Evolutionary conservation across 768 basidiomycete species (phyloP).

Genomic region (Rhizopogon salebrosus): DNA sequence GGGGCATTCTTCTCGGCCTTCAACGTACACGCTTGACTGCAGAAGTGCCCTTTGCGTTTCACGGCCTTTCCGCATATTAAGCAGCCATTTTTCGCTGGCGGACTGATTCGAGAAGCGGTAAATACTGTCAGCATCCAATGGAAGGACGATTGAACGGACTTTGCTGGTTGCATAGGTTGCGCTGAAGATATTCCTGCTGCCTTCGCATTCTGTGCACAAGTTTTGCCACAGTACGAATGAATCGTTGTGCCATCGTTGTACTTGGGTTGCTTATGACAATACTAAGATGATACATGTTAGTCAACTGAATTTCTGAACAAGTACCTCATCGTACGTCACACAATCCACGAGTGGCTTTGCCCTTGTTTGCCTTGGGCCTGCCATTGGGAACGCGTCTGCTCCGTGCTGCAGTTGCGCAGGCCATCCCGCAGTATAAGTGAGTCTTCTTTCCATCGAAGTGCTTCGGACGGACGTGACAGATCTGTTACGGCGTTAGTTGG

Average conservation of each 20-base stretch:
- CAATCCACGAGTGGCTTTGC: conserved; percentile 30
- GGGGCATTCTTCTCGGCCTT: conserved; percentile 52
- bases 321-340: conserved; percentile 41
- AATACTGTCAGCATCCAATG: conserved; percentile 24
- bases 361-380: conserved; percentile 22
- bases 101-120: conserved; percentile 27
- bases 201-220: conserved; percentile 49
- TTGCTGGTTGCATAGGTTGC: conserved; percentile 16
- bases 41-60: conserved; percentile 60
- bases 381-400: conserved; percentile 9
- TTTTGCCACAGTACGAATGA: conserved; percentile 61
- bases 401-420: conserved; percentile 39
- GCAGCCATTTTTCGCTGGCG: conserved; percentile 41
- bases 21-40: conserved; percentile 48
- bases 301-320: neutral
- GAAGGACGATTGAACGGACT: conserved; percentile 22
- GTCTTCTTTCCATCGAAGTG: conserved; percentile 50
- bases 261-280: conserved; percentile 57
- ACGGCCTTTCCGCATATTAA: conserved; percentile 54
- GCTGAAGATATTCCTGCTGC: conserved; percentile 15
- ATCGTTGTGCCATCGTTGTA: conserved; percentile 51
- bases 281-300: conserved; percentile 29
- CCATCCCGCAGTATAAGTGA: conserved; percentile 56
- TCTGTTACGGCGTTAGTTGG: conserved; percentile 27
- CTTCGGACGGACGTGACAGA: conserved; percentile 52